Evolutionary conservation across 805 yeast species (phyloP).

Genomic region (Metschnikowia lachancei): DNA sequence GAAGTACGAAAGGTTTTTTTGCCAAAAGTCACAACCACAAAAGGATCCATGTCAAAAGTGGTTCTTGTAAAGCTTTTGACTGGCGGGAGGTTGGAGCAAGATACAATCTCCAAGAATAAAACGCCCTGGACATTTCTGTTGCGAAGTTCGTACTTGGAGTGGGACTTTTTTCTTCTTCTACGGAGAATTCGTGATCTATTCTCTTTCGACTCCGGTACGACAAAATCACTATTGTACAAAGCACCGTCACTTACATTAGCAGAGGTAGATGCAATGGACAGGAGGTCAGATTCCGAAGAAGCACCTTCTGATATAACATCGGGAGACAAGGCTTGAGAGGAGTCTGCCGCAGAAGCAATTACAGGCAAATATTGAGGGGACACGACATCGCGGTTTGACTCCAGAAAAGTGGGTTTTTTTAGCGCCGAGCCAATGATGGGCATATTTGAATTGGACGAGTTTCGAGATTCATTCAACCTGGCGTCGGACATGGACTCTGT

Average conservation of each 20-base stretch:
- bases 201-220: constrained; percentile 1
- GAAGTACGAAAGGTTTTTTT: constrained; percentile 82
- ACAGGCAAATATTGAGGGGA: constrained; percentile 8
- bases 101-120: constrained; percentile 68
- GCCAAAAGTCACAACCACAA: constrained; percentile 88
- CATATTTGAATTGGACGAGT: constrained; percentile 1
- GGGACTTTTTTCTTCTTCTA: constrained; percentile 6
- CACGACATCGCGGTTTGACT: background rate
- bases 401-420: background rate
- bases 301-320: no score
- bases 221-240: constrained; percentile 10
- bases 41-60: constrained; percentile 95
- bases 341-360: background rate
- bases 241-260: constrained; percentile 9
- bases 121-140: constrained; percentile 58
- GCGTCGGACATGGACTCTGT: constrained; percentile 26
- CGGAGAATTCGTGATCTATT: constrained; percentile 2
- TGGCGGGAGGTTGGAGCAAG: constrained; percentile 78
- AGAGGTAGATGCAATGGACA: constrained; percentile 12
- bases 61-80: constrained; percentile 65
- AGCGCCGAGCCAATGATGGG: background rate
- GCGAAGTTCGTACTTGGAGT: constrained; percentile 35
- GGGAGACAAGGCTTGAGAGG: no score
- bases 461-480: background rate
- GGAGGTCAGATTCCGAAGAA: constrained; percentile 14